phyloP scores from a whole-genome alignment of 1,284 basidiomycete genomes.

The Leccinum pachyderme region DNA sequence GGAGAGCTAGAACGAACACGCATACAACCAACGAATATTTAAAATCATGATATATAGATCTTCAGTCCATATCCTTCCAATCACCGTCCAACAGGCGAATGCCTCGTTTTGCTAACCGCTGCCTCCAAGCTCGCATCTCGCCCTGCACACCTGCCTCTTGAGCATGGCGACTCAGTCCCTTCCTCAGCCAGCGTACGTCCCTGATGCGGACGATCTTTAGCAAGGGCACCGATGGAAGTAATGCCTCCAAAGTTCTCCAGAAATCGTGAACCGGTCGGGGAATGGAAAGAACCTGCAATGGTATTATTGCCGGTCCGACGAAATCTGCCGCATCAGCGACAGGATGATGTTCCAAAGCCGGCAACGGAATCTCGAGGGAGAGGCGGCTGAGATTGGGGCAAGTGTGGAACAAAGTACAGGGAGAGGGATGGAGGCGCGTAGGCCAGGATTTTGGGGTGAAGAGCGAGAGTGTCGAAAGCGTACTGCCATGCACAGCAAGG shows the following conservation, averaged over 20 bases:
- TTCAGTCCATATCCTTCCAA: conserved; percentile 51
- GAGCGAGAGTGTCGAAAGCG: conserved; percentile 63
- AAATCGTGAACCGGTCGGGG: conserved; percentile 62
- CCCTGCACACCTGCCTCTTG: conserved; percentile 73
- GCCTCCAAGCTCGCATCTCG: conserved; percentile 70
- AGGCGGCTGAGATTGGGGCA: conserved; percentile 62
- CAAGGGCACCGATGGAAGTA: conserved; percentile 57
- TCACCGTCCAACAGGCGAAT: conserved; percentile 65
- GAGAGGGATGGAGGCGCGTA: conserved; percentile 57
- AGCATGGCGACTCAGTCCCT: conserved; percentile 60
- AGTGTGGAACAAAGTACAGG: conserved; percentile 48
- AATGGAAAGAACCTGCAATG: conserved; percentile 66
- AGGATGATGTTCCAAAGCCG: conserved; percentile 42
- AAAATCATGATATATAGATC: background rate
- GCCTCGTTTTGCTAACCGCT: conserved; percentile 51
- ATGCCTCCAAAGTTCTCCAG: conserved; percentile 49
- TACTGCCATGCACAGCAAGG: conserved; percentile 60
- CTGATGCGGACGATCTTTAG: conserved; percentile 57
- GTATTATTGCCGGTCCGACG: conserved; percentile 40
- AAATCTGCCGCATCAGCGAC: conserved; percentile 23
- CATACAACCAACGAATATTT: background rate
- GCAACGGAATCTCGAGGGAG: conserved; percentile 66
- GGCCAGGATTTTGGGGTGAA: conserved; percentile 74
- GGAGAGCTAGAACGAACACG: conserved; percentile 1
- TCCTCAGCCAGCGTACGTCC: conserved; percentile 69